phyloP scores from a whole-genome alignment of 2,329 filamentous ascomycete genomes.

The Penicillium sp. region DNA sequence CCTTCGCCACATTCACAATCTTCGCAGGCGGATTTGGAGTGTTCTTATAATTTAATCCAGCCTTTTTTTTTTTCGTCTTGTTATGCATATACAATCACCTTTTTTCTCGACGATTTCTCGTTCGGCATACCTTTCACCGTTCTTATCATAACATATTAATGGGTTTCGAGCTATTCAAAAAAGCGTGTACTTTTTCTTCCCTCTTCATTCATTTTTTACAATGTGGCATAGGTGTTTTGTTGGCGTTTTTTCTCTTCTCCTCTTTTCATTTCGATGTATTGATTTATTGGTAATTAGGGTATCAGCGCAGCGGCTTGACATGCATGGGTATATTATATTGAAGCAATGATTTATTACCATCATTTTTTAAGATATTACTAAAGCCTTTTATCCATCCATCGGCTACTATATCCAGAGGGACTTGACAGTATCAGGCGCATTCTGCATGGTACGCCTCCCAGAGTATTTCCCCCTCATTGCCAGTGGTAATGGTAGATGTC shows the following conservation, averaged over 20 bases:
- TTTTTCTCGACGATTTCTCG: background rate
- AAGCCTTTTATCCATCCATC: background rate
- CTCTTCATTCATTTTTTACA: background rate
- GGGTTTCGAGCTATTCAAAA: background rate
- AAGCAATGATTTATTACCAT: background rate
- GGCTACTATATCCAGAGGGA: background rate
- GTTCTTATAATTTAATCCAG: constrained; percentile 17
- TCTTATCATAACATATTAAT: constrained; percentile 9
- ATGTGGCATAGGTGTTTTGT: constrained; percentile 9
- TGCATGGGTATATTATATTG: background rate
- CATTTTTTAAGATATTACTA: background rate
- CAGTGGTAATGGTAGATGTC: background rate
- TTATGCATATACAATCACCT: constrained; percentile 6
- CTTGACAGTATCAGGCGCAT: constrained; percentile 22
- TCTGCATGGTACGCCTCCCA: constrained; percentile 35
- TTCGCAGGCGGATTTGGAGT: constrained; percentile 43
- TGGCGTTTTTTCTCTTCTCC: background rate
- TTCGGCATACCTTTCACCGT: background rate
- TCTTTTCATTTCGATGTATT: background rate
- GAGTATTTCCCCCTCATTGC: constrained; percentile 11
- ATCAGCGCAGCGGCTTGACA: background rate
- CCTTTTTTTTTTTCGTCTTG: background rate
- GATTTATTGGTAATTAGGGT: background rate
- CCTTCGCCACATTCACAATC: constrained; percentile 55
- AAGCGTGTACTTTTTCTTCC: constrained; percentile 1